phyloP scores from a whole-genome alignment of 2,329 filamentous ascomycete species.

The Knufia fluminis region DNA sequence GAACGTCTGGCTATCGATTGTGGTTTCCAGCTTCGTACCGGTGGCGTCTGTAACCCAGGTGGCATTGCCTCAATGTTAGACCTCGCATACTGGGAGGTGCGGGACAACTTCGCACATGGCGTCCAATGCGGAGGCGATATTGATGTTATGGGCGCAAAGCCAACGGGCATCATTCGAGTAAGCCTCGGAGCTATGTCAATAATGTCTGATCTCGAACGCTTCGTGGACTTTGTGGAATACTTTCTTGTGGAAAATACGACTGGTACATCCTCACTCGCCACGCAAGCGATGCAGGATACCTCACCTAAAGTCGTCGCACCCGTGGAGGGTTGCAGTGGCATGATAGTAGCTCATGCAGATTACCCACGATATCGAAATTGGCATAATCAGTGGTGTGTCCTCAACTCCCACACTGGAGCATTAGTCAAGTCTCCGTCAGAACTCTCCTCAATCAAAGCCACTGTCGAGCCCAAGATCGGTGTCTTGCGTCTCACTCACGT shows the following conservation, averaged over 20 bases:
- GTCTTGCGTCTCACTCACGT: too few species aligned
- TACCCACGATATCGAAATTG: too few species aligned
- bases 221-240: slow-evolving; percentile 63
- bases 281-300: background rate
- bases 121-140: slow-evolving; percentile 76
- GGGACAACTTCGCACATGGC: slow-evolving; percentile 71
- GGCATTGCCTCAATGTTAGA: slow-evolving; percentile 64
- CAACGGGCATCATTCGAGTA: slow-evolving; percentile 73
- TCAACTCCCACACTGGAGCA: too few species aligned
- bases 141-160: slow-evolving; percentile 74
- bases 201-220: slow-evolving; percentile 58
- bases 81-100: slow-evolving; percentile 71
- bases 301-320: background rate
- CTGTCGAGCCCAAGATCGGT: too few species aligned
- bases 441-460: too few species aligned
- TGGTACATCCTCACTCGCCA: background rate
- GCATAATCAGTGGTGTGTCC: too few species aligned
- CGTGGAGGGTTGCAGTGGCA: too few species aligned
- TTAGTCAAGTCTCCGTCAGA: too few species aligned
- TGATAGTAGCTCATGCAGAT: too few species aligned
- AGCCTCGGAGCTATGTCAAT: slow-evolving; percentile 89
- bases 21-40: slow-evolving; percentile 53
- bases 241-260: slow-evolving; percentile 44
- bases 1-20: slow-evolving; percentile 48
- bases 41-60: slow-evolving; percentile 47